Conservation (phyloP, 1,139 yeast genomes). For the Candida gigantensis region DNA sequence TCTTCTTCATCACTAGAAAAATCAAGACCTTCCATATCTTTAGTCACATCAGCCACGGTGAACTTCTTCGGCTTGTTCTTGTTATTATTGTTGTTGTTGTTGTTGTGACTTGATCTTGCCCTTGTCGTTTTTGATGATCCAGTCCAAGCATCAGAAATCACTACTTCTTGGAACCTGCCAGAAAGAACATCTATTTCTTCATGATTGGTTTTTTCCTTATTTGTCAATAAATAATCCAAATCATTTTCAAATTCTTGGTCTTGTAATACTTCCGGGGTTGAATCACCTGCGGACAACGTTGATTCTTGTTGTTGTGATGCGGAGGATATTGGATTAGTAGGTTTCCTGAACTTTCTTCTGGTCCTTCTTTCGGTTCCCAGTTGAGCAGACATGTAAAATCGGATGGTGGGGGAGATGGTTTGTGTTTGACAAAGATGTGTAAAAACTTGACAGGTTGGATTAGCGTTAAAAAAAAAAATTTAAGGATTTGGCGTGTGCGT, state of each 20-base stretch:
- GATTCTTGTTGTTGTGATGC: constrained; percentile 4
- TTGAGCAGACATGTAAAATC: constrained; percentile 1
- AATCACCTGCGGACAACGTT: constrained; percentile 6
- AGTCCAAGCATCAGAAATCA: constrained; percentile 8
- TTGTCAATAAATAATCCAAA: constrained; percentile 19
- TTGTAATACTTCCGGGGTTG: constrained; percentile 9
- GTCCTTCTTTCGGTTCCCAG: constrained; percentile 6
- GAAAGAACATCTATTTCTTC: constrained; percentile 1
- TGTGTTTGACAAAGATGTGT: no score
- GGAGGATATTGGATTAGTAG: no score
- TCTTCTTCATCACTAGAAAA: constrained; percentile 26
- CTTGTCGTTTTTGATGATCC: background rate
- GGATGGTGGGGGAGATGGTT: no score
- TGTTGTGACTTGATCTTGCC: background rate
- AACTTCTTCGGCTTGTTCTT: constrained; percentile 8
- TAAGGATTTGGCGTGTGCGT: no score
- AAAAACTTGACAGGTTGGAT: no score
- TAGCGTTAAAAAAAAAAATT: no score
- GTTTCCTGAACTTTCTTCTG: constrained; percentile 9
- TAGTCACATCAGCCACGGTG: constrained; percentile 24
- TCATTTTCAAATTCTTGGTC: constrained; percentile 18
- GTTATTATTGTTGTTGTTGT: no score
- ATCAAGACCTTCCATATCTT: constrained; percentile 26
- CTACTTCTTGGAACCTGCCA: constrained; percentile 2
- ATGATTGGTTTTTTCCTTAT: constrained; percentile 8